Conservation (phyloP, 441 rosid genomes). For the Syzygium malaccense region DNA sequence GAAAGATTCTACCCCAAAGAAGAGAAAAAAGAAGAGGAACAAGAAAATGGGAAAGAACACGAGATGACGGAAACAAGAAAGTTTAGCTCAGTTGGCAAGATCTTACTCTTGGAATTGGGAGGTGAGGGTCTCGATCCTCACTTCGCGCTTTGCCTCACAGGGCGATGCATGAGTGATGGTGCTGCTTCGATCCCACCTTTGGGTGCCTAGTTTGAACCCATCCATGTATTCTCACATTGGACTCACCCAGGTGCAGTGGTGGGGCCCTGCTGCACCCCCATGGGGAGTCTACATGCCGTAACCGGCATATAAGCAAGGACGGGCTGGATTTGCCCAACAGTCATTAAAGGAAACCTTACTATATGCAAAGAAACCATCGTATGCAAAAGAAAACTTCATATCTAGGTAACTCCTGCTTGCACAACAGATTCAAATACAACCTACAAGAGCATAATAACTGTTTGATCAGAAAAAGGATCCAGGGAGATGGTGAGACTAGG, state of each 20-base stretch:
- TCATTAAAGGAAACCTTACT: background rate
- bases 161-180: background rate
- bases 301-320: background rate
- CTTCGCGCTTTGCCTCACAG: background rate
- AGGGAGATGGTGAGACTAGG: constrained; percentile 37
- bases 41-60: background rate
- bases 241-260: background rate
- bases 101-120: background rate
- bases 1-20: background rate
- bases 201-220: background rate
- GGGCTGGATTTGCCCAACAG: background rate
- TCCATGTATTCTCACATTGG: background rate
- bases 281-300: background rate
- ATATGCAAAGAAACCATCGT: background rate
- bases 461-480: constrained; percentile 49
- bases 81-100: background rate
- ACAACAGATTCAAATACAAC: background rate
- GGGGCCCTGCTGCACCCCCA: background rate
- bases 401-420: background rate
- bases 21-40: background rate
- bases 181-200: background rate
- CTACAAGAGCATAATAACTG: background rate
- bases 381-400: background rate
- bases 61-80: background rate
- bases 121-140: background rate